Base-by-base conservation (phyloP, 2,329 filamentous ascomycete genomes). In the Didymosphaeria variabile region DNA sequence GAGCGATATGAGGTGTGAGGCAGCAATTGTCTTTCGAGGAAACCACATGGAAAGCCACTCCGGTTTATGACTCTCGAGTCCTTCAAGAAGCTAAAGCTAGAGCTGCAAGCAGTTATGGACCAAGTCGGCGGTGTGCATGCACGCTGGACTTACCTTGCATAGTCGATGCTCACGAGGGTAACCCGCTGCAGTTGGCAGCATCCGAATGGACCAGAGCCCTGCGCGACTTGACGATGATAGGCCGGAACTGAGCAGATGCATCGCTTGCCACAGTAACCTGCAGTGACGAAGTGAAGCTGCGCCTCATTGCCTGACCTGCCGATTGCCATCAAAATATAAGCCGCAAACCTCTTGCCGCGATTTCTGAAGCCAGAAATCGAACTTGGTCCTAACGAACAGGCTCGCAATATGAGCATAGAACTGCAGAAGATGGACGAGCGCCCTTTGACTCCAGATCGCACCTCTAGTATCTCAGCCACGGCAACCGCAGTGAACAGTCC, bases 51-150 rank as follows among this genome's bases (percentile, higher is more conserved):
- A 38, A 17, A 17, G 36, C 12, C 36, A 17, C 9, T 17, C 34
- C 13, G 36, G 17, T 17, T 38, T 38, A 38, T 38, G 36, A 13
- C 36, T 17, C 36, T 17, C 5, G 36, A 17, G 12, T 6, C 10
- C 15, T 17, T 15, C 36, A 17, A 17, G 17, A 38, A 38, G 36
- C 36, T 12, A 1, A 12, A 38, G 21, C 21, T 19, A n/a, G 34
- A 26, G n/a, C 34, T 40, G 32, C 50, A 23, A 21, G 29, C 51
- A 53, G 10, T 44, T 31, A 36, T 53, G 13, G 12, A 38, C 36
- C 36, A 29, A 31, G 19, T 26, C 23, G 36, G 51, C 51, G 51
- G 51, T 54, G 51, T 44, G 36, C 36, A 54, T 54, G 51, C 36
- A 44, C 23, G 36, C 44, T 31, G 13, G 51, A 31, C 36, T 44